Base-by-base conservation (phyloP, 148 eudicot genomes). In the Rhododendron simsii region DNA sequence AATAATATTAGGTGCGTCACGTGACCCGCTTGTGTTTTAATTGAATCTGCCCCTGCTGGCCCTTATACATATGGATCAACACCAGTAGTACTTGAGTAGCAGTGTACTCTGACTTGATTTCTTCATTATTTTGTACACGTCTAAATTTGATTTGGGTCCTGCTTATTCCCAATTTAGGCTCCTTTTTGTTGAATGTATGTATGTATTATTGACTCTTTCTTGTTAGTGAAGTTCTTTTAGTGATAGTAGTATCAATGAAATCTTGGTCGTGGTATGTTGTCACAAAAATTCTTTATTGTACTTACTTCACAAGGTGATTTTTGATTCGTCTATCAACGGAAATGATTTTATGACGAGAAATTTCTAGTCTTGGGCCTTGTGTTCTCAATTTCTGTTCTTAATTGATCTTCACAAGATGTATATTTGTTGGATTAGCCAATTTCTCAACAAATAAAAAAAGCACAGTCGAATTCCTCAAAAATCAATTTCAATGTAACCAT, bases 81-180 rank as follows among this genome's bases (percentile, higher is more conserved):
- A 28, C 37, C 18, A 13, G 75, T 7, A 28, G 75, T 28, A 69
- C 37, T 50, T 73, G 67, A 23, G 81, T 12, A 81, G 77, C 13
- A 74, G 85, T 33, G 50, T 69, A 15, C 63, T 48, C 80, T 84
- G 80, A 87, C 84, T 75, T 18, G 30, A 83, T 87, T 87, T 78
- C 73, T 87, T 78, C 79, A 82, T 83, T 87, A 37, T 78, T 90
- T 83, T 82, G 71, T 77, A 83, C 35, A 82, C 73, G 81, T 18
- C 26, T 86, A n/a, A 41, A 33, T 35, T 74, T 83, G 75, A 33
- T 15, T 33, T 59, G 63, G 35, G 76, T 86, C 15, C 44, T 81
- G 55, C 44, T 74, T 35, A 13, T 44, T 13, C 65, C 85, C 83
- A 57, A 82, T 83, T 48, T 20, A 76, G 53, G 33, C 81, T 79